Percentiles rank a stretch among this genome's conserved stretches.
phyloP scores from a whole-genome alignment of 108 stramenopile species.

The Pseudonitzschia delicatissima region DNA sequence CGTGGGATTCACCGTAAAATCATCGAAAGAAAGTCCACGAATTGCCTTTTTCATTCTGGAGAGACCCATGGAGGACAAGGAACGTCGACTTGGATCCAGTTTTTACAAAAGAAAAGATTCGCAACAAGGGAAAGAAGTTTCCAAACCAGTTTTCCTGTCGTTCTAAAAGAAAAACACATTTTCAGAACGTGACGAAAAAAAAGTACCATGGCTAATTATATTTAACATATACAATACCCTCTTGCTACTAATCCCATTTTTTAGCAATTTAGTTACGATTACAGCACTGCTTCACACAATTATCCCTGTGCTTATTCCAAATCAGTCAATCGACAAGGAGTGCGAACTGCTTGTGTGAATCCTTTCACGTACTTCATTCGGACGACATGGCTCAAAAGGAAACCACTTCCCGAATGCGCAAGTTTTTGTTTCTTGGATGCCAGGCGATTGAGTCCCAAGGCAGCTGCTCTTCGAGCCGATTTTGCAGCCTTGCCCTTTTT shows the following conservation, averaged over 20 bases:
- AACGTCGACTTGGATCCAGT: slow-evolving; percentile 9
- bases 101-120: slow-evolving; percentile 27
- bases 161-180: slow-evolving; percentile 35
- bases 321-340: slow-evolving; percentile 61
- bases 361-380: slow-evolving; percentile 84
- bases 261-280: no score
- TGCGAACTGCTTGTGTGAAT: slow-evolving; percentile 79
- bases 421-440: slow-evolving; percentile 48
- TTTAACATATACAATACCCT: no score
- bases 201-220: not conserved
- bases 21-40: slow-evolving; percentile 70
- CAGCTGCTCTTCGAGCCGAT: slow-evolving; percentile 52
- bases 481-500: slow-evolving; percentile 59
- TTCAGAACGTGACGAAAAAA: slow-evolving; percentile 1
- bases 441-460: slow-evolving; percentile 57
- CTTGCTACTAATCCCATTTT: no score
- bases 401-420: slow-evolving; percentile 74
- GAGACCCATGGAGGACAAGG: slow-evolving; percentile 37
- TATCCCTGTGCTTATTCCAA: slow-evolving; percentile 36
- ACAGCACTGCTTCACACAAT: no score
- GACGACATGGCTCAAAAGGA: slow-evolving; percentile 59
- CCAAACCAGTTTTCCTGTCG: slow-evolving; percentile 71
- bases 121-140: slow-evolving; percentile 70
- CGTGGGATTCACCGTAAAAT: slow-evolving; percentile 68
- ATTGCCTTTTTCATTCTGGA: slow-evolving; percentile 74